Conservation (phyloP, 2,329 filamentous ascomycete genomes). For the Monosporascus sp. region DNA sequence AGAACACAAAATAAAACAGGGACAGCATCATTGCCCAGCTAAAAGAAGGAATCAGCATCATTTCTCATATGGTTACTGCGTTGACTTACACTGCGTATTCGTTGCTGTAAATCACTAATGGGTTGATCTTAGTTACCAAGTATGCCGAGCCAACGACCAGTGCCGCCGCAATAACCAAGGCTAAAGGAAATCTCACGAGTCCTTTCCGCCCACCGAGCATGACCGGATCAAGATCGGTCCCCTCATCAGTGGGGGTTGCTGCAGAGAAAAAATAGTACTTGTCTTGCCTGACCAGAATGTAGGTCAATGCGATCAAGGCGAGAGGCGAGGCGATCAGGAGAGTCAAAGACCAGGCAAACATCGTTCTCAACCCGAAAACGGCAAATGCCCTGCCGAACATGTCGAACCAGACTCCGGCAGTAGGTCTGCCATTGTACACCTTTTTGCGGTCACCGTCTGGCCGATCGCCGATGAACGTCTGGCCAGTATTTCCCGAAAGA, state of each 20-base stretch:
- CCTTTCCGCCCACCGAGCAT: conserved; percentile 71
- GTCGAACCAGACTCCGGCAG: conserved; percentile 86
- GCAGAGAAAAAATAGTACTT: conserved; percentile 86
- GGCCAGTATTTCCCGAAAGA: conserved; percentile 63
- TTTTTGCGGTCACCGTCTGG: conserved; percentile 52
- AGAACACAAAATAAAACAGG: conserved; percentile 73
- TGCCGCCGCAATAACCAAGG: conserved; percentile 61
- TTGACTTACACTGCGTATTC: conserved; percentile 61
- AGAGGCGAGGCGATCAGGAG: conserved; percentile 76
- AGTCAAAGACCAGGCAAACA: conserved; percentile 84
- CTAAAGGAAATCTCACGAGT: conserved; percentile 76
- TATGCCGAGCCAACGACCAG: conserved; percentile 69
- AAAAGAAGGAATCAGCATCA: conserved; percentile 6
- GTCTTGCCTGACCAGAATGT: conserved; percentile 63
- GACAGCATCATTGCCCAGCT: conserved; percentile 78
- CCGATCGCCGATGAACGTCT: conserved; percentile 51
- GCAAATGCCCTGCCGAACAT: conserved; percentile 76
- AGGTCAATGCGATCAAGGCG: conserved; percentile 61
- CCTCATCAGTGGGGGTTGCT: conserved; percentile 47
- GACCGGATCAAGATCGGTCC: conserved; percentile 57
- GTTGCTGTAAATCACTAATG: conserved; percentile 85
- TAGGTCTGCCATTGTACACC: conserved; percentile 60
- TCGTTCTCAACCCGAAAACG: conserved; percentile 70
- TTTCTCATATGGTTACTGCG: neutral
- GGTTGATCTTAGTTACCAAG: conserved; percentile 76